A percentile compares a stretch with the other conserved stretches of the same genome.
Evolutionary conservation across 345 rosid genomes (phyloP).

Genomic region (Dipteronia dyeriana): DNA sequence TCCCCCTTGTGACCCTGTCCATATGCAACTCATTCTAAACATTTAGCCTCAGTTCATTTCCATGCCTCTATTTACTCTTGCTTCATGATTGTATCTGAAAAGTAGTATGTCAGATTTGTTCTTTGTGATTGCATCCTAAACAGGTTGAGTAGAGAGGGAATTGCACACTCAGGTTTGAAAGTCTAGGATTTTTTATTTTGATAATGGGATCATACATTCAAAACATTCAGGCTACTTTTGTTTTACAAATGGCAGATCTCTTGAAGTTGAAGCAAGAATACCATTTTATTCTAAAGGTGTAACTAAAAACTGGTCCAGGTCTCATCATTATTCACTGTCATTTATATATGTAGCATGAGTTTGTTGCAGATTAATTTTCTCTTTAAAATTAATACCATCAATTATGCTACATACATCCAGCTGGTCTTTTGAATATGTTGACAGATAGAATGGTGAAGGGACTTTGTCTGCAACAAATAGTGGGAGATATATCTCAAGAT

Average conservation of each 20-base stretch:
- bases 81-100: neutral
- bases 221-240: neutral
- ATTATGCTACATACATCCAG: constrained; percentile 29
- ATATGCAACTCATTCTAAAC: neutral
- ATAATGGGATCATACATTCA: neutral
- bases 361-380: neutral
- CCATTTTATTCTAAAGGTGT: neutral
- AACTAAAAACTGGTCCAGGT: neutral
- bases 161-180: neutral
- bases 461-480: constrained; percentile 49
- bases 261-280: neutral
- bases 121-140: neutral
- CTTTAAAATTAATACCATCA: constrained; percentile 9
- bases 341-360: neutral
- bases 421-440: constrained; percentile 48
- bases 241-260: neutral
- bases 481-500: constrained; percentile 46
- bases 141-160: constrained; percentile 9
- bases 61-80: neutral
- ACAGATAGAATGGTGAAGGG: constrained; percentile 49
- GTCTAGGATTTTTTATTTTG: constrained; percentile 9
- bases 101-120: constrained; percentile 3
- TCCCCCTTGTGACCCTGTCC: neutral
- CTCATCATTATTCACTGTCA: neutral
- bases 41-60: neutral